Base-by-base conservation (phyloP, 805 yeast genomes). In the Clavispora santaluciae region DNA sequence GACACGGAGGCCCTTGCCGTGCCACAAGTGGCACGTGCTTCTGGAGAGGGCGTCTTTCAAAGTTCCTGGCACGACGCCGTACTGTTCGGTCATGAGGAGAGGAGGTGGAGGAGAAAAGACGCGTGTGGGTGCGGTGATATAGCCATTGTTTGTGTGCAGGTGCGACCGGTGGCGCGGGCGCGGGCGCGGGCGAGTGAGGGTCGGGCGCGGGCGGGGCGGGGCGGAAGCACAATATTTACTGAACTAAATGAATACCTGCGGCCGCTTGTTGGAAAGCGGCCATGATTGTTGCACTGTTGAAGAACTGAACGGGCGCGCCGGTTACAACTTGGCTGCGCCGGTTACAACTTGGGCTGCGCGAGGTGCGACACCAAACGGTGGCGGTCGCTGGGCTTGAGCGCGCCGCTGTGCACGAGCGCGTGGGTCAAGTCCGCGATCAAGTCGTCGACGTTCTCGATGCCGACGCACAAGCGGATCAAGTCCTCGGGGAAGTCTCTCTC, bases 401-500 rank as follows among this genome's bases (percentile, higher is more conserved):
- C 80, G 3, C 86, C 91, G 35, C 88, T 83, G 52, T 70, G 73
- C 38, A 74, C 60, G 50, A 89, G 70, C 4, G 96, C 91, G 30
- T 70, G 70, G 33, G 80, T 77, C 56, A 90, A 73, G 55, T 90
- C 98, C n/a, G 69, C 79, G 37, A 88, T 82, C 58, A 90, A 71
- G 59, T 90, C 98, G 44, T 78, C 82, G 29, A 75, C 68, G 58
- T 83, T 80, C 60, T 90, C 98, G 46, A 90, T 90, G 44, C 98
- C 98, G 38, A 90, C 82, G 60, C 96, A 90, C 41, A 90, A 73
- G 55, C 98, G 75, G 52, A 90, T 80, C 56, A 90, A 72, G 59
- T 91, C 97, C 63, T 90, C 97, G 2, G 96, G 96, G 66, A 90
- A 81, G 34, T 81, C 88, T 60, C 98, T 79, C 61, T 85, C 95